phyloP scores from a whole-genome alignment of 2,329 filamentous ascomycete genomes.

The Immersiporthe knoxdaviesiana region DNA sequence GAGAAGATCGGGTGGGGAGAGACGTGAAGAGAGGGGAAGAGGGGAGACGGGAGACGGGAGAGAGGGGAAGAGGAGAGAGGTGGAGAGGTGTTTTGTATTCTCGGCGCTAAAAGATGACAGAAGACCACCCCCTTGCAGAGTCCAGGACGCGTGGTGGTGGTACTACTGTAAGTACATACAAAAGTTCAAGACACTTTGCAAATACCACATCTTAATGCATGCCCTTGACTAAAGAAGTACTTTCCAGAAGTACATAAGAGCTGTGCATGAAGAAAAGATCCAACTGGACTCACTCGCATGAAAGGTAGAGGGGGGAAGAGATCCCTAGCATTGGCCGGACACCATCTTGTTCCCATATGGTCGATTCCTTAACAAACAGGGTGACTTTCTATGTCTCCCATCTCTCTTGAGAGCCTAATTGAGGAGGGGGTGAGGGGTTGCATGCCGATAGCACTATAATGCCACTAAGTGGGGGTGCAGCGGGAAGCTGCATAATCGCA shows the following conservation, averaged over 20 bases:
- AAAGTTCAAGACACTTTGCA: background rate
- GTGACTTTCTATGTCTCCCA: background rate
- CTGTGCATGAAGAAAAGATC: too few species aligned
- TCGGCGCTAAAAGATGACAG: background rate
- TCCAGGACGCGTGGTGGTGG: background rate
- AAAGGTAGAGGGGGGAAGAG: too few species aligned
- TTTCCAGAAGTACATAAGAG: too few species aligned
- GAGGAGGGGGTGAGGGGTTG: background rate
- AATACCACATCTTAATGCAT: background rate
- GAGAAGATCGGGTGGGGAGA: background rate
- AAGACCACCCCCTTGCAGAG: background rate
- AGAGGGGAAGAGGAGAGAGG: too few species aligned
- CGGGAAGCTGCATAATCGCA: background rate
- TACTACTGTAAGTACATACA: too few species aligned
- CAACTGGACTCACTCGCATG: too few species aligned
- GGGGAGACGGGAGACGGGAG: too few species aligned
- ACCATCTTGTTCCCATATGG: background rate
- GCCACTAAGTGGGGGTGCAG: background rate
- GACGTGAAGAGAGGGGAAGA: too few species aligned
- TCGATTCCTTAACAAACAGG: background rate
- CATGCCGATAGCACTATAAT: background rate
- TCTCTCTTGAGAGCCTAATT: background rate
- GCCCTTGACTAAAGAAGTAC: too few species aligned
- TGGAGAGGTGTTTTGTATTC: background rate
- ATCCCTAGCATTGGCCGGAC: background rate